phyloP scores from a whole-genome alignment of 495 filamentous ascomycete genomes.

The Aspergillus bertholletiae region DNA sequence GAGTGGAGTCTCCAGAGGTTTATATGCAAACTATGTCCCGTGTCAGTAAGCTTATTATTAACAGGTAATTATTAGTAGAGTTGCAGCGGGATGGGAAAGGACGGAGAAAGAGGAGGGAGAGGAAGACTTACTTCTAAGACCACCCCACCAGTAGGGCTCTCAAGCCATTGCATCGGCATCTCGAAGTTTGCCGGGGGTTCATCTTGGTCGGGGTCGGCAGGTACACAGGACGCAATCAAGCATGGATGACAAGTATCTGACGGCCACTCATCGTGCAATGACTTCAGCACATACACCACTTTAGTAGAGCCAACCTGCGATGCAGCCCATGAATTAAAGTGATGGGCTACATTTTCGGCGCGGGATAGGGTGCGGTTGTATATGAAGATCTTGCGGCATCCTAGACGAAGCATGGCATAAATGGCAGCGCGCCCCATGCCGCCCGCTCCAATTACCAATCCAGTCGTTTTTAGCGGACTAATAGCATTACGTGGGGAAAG shows the following conservation, averaged over 20 bases:
- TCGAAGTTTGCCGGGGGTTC: constrained; percentile 69
- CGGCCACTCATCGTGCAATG: constrained; percentile 63
- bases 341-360: constrained; percentile 62
- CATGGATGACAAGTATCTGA: constrained; percentile 59
- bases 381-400: constrained; percentile 76
- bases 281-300: constrained; percentile 58
- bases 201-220: constrained; percentile 59
- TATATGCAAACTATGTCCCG: constrained; percentile 59
- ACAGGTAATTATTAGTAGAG: background rate
- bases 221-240: constrained; percentile 75
- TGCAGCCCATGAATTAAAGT: constrained; percentile 63
- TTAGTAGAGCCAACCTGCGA: constrained; percentile 41
- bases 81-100: background rate
- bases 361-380: constrained; percentile 64
- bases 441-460: constrained; percentile 73
- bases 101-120: background rate
- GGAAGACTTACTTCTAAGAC: constrained; percentile 59
- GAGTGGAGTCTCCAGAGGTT: constrained; percentile 68
- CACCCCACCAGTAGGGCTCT: constrained; percentile 74
- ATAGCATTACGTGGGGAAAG: constrained; percentile 78
- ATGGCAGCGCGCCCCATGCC: constrained; percentile 79
- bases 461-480: constrained; percentile 61
- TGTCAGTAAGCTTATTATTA: constrained; percentile 14
- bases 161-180: constrained; percentile 70
- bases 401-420: constrained; percentile 74